Base-by-base conservation (phyloP, 257 asterid genomes). In the Linaria vulgaris region DNA sequence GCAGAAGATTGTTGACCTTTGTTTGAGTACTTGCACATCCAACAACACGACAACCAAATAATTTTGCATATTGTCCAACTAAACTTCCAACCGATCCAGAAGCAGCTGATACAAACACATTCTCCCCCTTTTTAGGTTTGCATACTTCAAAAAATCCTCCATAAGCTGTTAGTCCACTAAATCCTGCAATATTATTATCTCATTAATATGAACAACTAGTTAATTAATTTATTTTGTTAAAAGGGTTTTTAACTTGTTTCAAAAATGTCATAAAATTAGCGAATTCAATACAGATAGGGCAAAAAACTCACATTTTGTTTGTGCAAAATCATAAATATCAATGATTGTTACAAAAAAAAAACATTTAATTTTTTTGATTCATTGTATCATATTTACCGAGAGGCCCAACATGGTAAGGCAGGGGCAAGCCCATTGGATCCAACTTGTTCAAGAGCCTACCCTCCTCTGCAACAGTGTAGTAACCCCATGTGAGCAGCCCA, bases 41-140 rank as follows among this genome's bases (percentile, higher is more conserved):
- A 9, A 84, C 85, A 20, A 88, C 96, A 63, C 77, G 78, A 72
- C 96, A 88, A 13, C 94, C 95, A 37, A 72, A 72, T 25, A 82
- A 71, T 68, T 88, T 88, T 0, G 95, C 96, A 46, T 75, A 86
- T 47, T 86, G 96, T 16, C 95, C 96, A 7, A 84, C 96, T 66
- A 86, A 56, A 77, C 79, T 78, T 20, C 96, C 96, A 0, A 86
- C 79, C 0, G 96, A 88, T 19, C 95, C 96, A 9, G 90, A 73
- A 46, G 96, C 96, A 1, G 96, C 88, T 0, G 96, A 88, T 11
- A 88, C 95, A 41, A 86, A 86, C 45, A 88, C 75, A 21, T 65
- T 88, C 53, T 88, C 96, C 9, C 92, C 94, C 51, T 72, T 78
- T 63, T 71, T 81, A 0, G 96, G 94, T 61, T 86, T 79, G 61